Base-by-base conservation (phyloP, 768 basidiomycete genomes). In the Boletus sp. region DNA sequence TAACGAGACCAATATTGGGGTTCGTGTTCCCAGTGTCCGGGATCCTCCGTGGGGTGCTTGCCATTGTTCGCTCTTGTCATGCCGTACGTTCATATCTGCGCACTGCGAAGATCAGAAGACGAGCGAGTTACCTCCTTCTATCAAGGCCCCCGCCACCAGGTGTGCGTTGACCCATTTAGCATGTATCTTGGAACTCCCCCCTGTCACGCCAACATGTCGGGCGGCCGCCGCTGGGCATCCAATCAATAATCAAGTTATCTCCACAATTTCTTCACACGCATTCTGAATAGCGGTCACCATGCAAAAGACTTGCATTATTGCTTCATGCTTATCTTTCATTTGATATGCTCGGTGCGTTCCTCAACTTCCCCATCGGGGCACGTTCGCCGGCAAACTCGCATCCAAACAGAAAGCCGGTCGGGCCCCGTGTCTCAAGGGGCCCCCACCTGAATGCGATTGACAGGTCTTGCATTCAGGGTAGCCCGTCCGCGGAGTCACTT, bases 211-310 rank as follows among this genome's bases (percentile, higher is more conserved):
- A 45, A 29, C 25, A 19, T 23, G 14, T n/a, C 51, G 35, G 53
- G 44, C 53, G 53, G 44, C 53, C 43, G 47, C 43, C 49, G 48
- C 35, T n/a, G 46, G 33, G 55, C 32, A 45, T 46, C 39, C 39
- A 33, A 25, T 25, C 25, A 5, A 25, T 25, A 44, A 45, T 29
- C 50, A 47, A 45, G 49, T 7, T 49, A 32, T 33, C 43, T 49
- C 32, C 29, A 35, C 8, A n/a, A 34, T 34, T 11, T 29, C 13
- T 53, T 62, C 55, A 41, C 60, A 48, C 30, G 33, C 14, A 30
- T 27, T n/a, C 17, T 35, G 27, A 7, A n/a, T n/a, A n/a, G n/a
- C n/a, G n/a, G n/a, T n/a, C n/a, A n/a, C n/a, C n/a, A n/a, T n/a
- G n/a, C n/a, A n/a, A n/a, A n/a, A n/a, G n/a, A 25, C 25, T 25